These are phyloP conservation scores for Leccinum brunneo-olivaceum DNA, from an alignment of 1,284 basidiomycete species.

Conservation along the genomic window DNA sequence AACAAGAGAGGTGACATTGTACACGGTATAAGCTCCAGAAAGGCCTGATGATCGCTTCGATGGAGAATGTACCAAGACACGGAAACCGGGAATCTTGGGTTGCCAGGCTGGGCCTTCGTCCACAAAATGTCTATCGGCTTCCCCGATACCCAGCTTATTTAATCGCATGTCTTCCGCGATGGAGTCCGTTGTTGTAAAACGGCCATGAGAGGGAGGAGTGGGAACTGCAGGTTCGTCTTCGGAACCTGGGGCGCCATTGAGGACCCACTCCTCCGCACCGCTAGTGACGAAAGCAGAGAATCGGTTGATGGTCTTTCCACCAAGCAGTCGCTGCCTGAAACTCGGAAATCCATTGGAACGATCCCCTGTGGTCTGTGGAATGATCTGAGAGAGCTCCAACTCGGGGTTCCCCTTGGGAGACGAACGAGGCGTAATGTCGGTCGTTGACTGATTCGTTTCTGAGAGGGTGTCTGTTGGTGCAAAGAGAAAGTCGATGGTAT, in stretches of 20 bases:
- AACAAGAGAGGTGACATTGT: slow-evolving; percentile 73
- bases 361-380: slow-evolving; percentile 72
- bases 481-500: slow-evolving; percentile 53
- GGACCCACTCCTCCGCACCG: slow-evolving; percentile 75
- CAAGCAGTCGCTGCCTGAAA: slow-evolving; percentile 63
- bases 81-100: slow-evolving; percentile 63
- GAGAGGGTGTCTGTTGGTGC: slow-evolving; percentile 40
- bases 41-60: slow-evolving; percentile 61
- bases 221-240: slow-evolving; percentile 20
- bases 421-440: slow-evolving; percentile 47
- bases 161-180: slow-evolving; percentile 33
- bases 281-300: slow-evolving; percentile 82
- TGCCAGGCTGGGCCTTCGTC: slow-evolving; percentile 73
- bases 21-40: slow-evolving; percentile 70
- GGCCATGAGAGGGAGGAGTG: slow-evolving; percentile 20
- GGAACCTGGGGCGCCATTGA: slow-evolving; percentile 43
- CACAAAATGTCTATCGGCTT: slow-evolving; percentile 66
- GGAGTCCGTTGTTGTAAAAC: slow-evolving; percentile 29
- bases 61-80: slow-evolving; percentile 73
- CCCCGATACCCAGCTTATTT: slow-evolving; percentile 36
- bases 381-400: slow-evolving; percentile 38
- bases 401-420: slow-evolving; percentile 33
- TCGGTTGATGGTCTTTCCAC: slow-evolving; percentile 71
- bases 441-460: slow-evolving; percentile 35
- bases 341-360: slow-evolving; percentile 55